Percentiles rank a stretch among this genome's conserved stretches.
Conservation (phyloP, 106 monocot species). For the Platanthera zijinensis region DNA sequence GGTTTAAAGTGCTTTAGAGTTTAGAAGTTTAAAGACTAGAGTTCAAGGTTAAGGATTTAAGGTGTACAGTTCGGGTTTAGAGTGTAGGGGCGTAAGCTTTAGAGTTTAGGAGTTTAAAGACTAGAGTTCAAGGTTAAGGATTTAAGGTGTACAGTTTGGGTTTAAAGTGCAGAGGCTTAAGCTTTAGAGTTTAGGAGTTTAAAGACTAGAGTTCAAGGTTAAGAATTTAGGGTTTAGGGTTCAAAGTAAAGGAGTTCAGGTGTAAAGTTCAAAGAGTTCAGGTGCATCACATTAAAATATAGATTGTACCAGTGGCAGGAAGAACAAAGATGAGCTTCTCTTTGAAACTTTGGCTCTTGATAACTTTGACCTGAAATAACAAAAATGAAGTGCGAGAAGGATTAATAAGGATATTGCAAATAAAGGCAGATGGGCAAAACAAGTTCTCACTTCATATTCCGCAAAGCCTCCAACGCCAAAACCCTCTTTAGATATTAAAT, state of each 20-base stretch:
- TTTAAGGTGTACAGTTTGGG: background rate
- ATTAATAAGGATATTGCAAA: background rate
- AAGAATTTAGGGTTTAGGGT: background rate
- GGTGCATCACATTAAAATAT: background rate
- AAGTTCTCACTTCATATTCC: slow-evolving; percentile 51
- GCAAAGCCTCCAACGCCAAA: slow-evolving; percentile 29
- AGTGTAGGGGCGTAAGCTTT: too few species aligned
- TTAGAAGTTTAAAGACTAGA: too few species aligned
- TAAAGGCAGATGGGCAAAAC: background rate
- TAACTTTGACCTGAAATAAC: slow-evolving; percentile 52
- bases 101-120: too few species aligned
- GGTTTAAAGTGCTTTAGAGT: too few species aligned
- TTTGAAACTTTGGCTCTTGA: slow-evolving; percentile 32
- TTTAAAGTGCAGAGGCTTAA: background rate
- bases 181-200: background rate
- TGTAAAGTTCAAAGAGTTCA: background rate
- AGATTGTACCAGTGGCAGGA: slow-evolving; percentile 71
- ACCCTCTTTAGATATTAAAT: slow-evolving; percentile 26
- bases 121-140: background rate
- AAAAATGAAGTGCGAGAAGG: background rate
- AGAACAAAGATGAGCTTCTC: slow-evolving; percentile 64
- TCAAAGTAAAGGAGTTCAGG: background rate
- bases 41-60: too few species aligned
- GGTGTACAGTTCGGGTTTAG: too few species aligned
- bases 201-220: background rate